A percentile compares a stretch with the other conserved stretches of the same genome.
phyloP scores from a whole-genome alignment of 2,329 filamentous ascomycete genomes.

The Trichoderma atroviride region DNA sequence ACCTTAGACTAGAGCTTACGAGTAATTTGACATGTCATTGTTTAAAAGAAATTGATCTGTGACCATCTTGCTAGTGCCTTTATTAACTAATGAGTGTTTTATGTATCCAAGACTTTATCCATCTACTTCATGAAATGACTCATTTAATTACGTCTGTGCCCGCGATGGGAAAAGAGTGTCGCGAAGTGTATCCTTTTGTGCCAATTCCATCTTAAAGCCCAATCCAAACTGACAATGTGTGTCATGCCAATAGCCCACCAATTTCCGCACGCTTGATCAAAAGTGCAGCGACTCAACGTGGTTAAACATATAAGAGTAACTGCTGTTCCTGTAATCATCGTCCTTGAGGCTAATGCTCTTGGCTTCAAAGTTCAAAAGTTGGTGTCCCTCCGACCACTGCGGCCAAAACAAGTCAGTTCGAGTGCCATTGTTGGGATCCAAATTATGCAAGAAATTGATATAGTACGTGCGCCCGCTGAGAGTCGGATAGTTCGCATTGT shows the following conservation, averaged over 20 bases:
- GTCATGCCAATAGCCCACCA: not conserved
- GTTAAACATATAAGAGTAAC: conserved; percentile 33
- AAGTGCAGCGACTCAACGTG: conserved; percentile 35
- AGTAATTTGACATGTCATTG: conserved; percentile 3
- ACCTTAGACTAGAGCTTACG: not conserved
- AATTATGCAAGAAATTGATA: conserved; percentile 68
- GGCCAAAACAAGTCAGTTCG: conserved; percentile 46
- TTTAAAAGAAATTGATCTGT: not conserved
- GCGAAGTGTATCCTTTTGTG: not conserved
- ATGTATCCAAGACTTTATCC: not conserved
- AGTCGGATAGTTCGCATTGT: conserved; percentile 63
- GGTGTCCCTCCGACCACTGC: conserved; percentile 45
- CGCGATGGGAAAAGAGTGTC: not conserved
- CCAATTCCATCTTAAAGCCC: not conserved
- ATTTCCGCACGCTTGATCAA: conserved; percentile 12
- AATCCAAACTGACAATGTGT: not conserved
- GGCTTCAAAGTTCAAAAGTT: conserved; percentile 53
- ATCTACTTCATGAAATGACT: not conserved
- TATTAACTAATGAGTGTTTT: not conserved
- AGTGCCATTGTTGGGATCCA: conserved; percentile 66
- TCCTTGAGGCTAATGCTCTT: conserved; percentile 36
- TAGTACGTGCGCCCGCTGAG: conserved; percentile 68
- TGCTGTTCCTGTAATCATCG: conserved; percentile 45
- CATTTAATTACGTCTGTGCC: not conserved
- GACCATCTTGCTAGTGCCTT: not conserved